These are phyloP conservation scores for Fusarium sp. DNA, from an alignment of 2,329 filamentous ascomycete genomes.

Conservation along the genomic window DNA sequence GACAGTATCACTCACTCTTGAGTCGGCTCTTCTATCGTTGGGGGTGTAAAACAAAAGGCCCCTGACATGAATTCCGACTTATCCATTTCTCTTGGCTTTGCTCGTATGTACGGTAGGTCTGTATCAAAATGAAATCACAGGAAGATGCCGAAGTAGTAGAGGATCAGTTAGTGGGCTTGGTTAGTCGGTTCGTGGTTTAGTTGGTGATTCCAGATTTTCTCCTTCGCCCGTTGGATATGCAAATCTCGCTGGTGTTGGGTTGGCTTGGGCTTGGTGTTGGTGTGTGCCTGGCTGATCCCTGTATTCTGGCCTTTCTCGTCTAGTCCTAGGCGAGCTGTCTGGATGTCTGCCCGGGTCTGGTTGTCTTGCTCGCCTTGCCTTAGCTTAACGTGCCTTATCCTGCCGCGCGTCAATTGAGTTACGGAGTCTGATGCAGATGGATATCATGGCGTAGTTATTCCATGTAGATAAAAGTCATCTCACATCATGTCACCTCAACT, in stretches of 20 bases:
- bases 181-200: neutral
- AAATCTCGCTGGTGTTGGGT: conserved; percentile 4
- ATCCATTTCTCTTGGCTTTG: neutral
- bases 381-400: conserved; percentile 17
- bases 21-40: conserved; percentile 11
- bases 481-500: neutral
- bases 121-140: conserved; percentile 16
- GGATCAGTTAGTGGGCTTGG: neutral
- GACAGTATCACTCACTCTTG: neutral
- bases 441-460: conserved; percentile 1
- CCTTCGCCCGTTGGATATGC: neutral
- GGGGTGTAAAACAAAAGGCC: conserved; percentile 5
- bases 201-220: conserved; percentile 10
- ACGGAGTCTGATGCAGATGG: neutral
- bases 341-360: conserved; percentile 3
- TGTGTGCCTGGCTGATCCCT: conserved; percentile 23
- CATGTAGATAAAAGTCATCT: neutral
- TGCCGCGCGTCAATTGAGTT: conserved; percentile 31
- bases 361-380: conserved; percentile 20
- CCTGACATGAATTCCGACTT: neutral
- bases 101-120: neutral
- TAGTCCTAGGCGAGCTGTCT: conserved; percentile 3
- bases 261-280: neutral
- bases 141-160: conserved; percentile 11
- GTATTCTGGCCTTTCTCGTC: neutral